Evolutionary conservation across 805 yeast genomes (phyloP).

Genomic region (Wickerhamiella sergipiensis): DNA sequence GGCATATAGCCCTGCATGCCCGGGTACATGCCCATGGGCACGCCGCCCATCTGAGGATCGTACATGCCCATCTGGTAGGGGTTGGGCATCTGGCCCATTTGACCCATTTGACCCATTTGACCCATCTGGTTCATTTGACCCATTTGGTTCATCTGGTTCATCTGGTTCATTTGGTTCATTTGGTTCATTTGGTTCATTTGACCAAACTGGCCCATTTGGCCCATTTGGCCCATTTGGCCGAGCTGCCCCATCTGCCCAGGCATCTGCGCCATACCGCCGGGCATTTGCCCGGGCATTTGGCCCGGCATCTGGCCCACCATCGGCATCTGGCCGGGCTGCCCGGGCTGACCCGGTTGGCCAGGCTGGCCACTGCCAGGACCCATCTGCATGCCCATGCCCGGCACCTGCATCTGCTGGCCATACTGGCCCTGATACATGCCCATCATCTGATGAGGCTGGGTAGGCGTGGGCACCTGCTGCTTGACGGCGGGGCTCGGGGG

Average conservation of each 20-base stretch:
- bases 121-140: neutral
- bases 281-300: neutral
- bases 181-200: neutral
- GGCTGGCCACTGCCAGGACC: neutral
- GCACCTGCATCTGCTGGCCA: neutral
- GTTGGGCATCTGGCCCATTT: neutral
- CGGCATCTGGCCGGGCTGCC: neutral
- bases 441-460: neutral
- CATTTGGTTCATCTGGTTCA: neutral
- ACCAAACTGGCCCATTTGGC: neutral
- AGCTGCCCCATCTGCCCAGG: neutral
- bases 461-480: neutral
- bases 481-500: neutral
- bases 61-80: neutral
- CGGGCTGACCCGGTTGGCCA: no score
- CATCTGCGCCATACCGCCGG: neutral
- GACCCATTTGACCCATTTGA: neutral
- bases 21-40: slow-evolving; percentile 1
- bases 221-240: neutral
- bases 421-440: slow-evolving; percentile 2
- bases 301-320: neutral
- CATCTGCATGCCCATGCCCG: neutral
- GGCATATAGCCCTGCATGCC: neutral
- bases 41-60: neutral
- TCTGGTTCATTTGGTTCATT: neutral